Percentiles rank a stretch among this genome's conserved stretches.
Conservation (phyloP, 2,329 filamentous ascomycete genomes). For the Monosporascus sp. region DNA sequence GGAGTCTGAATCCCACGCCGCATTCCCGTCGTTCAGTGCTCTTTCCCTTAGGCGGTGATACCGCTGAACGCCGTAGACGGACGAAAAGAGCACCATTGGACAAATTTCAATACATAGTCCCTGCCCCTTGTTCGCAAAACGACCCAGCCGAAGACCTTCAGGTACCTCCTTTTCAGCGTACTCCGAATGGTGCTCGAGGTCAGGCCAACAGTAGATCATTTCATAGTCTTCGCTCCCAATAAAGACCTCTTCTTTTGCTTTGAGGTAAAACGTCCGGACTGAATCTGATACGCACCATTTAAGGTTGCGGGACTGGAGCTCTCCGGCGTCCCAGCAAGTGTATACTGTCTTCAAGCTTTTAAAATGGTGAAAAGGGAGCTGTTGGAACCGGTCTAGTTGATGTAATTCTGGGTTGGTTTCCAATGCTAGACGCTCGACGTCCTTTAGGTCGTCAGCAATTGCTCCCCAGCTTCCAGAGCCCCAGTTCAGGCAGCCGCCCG, state of each 20-base stretch:
- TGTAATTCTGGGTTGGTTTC: background rate
- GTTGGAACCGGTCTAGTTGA: background rate
- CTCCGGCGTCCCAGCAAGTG: slow-evolving; percentile 1
- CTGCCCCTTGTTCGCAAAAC: background rate
- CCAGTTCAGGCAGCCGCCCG: background rate
- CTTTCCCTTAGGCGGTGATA: slow-evolving; percentile 2
- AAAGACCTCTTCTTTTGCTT: slow-evolving; percentile 13
- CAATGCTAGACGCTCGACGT: slow-evolving; percentile 18
- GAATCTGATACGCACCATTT: slow-evolving; percentile 21
- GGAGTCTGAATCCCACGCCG: background rate
- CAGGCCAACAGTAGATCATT: slow-evolving; percentile 27
- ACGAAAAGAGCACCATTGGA: slow-evolving; percentile 14
- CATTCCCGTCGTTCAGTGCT: background rate
- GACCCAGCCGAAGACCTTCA: background rate
- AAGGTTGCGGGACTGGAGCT: background rate
- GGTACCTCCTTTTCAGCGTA: slow-evolving; percentile 2
- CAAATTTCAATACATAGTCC: background rate
- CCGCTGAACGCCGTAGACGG: background rate
- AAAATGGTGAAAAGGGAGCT: background rate
- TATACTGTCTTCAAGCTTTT: slow-evolving; percentile 14
- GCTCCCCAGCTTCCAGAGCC: background rate
- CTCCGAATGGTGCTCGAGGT: slow-evolving; percentile 9
- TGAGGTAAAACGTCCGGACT: slow-evolving; percentile 13
- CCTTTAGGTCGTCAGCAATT: slow-evolving; percentile 6
- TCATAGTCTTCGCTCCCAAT: slow-evolving; percentile 13